These are phyloP conservation scores for Fonsecaea erecta DNA, from an alignment of 2,329 filamentous ascomycete genomes.

Conservation along the genomic window DNA sequence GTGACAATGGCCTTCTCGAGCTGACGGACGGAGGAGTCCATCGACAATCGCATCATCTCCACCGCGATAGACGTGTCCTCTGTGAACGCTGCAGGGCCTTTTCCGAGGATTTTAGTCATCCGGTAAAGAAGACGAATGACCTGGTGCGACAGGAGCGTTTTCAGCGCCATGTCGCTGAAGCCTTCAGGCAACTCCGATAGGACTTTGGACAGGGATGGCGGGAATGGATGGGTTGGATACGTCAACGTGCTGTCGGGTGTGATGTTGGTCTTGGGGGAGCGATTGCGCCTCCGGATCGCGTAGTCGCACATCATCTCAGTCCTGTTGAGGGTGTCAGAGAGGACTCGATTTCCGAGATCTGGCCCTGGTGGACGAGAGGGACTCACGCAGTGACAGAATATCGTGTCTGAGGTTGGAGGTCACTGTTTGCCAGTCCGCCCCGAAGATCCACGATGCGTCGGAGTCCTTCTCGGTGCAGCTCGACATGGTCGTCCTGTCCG, in stretches of 20 bases:
- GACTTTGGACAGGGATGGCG: conserved; percentile 9
- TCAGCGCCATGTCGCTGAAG: conserved; percentile 23
- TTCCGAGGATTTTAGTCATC: conserved; percentile 2
- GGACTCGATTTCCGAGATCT: neutral
- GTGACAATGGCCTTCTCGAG: conserved; percentile 9
- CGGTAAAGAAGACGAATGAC: conserved; percentile 22
- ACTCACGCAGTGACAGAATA: conserved; percentile 20
- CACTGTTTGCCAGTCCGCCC: conserved; percentile 6
- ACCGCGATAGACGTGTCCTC: conserved; percentile 13
- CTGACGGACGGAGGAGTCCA: neutral
- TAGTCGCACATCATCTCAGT: conserved; percentile 23
- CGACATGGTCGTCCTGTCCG: conserved; percentile 13
- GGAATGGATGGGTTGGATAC: conserved; percentile 26
- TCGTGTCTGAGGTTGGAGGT: conserved; percentile 9
- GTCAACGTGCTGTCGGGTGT: conserved; percentile 4
- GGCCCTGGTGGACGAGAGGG: neutral
- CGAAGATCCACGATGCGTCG: conserved; percentile 17
- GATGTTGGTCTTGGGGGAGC: conserved; percentile 15
- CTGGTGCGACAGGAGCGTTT: conserved; percentile 7
- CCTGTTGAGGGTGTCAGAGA: neutral
- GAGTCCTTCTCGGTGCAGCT: conserved; percentile 17
- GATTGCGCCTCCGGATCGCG: conserved; percentile 6
- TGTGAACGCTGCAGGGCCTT: conserved; percentile 6
- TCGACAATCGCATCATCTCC: conserved; percentile 19
- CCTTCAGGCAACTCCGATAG: conserved; percentile 18